A percentile compares a stretch with the other conserved stretches of the same genome.
These are phyloP conservation scores for Opeltia flavorubescens DNA, from an alignment of 495 filamentous ascomycete genomes.

Conservation along the genomic window DNA sequence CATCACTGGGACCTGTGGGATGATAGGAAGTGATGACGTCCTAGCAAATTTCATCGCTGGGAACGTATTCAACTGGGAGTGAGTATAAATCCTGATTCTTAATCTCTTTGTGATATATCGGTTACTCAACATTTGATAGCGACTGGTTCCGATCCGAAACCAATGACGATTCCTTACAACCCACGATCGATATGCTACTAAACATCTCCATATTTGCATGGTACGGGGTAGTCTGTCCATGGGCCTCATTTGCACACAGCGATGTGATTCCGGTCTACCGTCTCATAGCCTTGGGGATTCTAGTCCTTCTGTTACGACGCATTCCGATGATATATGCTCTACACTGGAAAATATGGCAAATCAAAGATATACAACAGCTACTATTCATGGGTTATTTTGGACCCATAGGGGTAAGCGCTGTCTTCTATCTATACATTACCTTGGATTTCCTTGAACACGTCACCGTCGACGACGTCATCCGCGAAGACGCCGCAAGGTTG, in stretches of 20 bases:
- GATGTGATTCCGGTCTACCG: conserved; percentile 61
- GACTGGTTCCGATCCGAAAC: conserved; percentile 90
- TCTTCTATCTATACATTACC: conserved; percentile 78
- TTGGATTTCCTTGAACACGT: conserved; percentile 48
- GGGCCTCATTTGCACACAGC: conserved; percentile 55
- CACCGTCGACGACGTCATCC: conserved; percentile 40
- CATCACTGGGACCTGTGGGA: conserved; percentile 38
- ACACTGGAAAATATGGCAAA: conserved; percentile 66
- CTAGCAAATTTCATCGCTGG: conserved; percentile 90
- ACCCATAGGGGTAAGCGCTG: conserved; percentile 82
- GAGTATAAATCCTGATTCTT: conserved; percentile 12
- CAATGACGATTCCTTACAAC: conserved; percentile 77
- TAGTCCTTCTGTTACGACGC: conserved; percentile 67
- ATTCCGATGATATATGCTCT: conserved; percentile 61
- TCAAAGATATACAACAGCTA: conserved; percentile 58
- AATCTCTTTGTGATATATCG: neutral
- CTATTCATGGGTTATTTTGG: conserved; percentile 87
- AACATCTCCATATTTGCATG: conserved; percentile 83
- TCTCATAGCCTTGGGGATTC: conserved; percentile 62
- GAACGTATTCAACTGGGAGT: conserved; percentile 79
- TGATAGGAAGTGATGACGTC: conserved; percentile 86
- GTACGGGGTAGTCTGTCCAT: conserved; percentile 82
- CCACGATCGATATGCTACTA: conserved; percentile 77
- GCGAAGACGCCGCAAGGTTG: conserved; percentile 51
- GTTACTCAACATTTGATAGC: conserved; percentile 3